Conservation (phyloP, 345 rosid genomes). For the Citrus mangshanensis region DNA sequence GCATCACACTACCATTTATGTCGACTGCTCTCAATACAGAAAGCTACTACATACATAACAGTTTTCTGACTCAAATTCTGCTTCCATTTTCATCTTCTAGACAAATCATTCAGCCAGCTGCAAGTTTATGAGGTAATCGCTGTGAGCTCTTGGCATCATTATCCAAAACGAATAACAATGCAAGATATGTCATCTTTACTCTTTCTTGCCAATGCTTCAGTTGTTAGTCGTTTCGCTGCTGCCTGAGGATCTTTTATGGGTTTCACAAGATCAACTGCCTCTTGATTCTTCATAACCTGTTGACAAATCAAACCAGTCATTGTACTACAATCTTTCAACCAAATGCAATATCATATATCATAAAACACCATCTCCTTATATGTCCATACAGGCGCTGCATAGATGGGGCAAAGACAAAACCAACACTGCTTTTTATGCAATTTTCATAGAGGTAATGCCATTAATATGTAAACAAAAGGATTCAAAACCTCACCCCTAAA, state of each 20-base stretch:
- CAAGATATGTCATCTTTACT: conserved; percentile 58
- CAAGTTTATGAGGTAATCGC: conserved; percentile 6
- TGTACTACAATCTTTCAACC: not conserved
- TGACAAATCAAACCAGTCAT: not conserved
- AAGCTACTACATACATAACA: conserved; percentile 11
- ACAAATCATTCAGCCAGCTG: conserved; percentile 11
- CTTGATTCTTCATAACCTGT: conserved; percentile 49
- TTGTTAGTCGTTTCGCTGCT: conserved; percentile 54
- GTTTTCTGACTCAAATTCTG: conserved; percentile 8
- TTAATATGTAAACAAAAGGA: not conserved
- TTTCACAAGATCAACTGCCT: conserved; percentile 48
- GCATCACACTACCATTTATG: conserved; percentile 18
- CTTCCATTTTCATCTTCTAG: conserved; percentile 13
- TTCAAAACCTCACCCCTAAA: not conserved
- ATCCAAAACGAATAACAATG: conserved; percentile 58
- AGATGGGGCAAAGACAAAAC: not conserved
- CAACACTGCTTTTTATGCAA: not conserved
- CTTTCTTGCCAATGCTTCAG: conserved; percentile 54
- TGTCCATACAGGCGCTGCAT: not conserved
- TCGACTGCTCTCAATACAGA: not conserved
- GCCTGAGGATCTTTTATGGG: conserved; percentile 43
- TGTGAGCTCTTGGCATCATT: not conserved
- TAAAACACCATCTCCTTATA: not conserved
- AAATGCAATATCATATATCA: not conserved
- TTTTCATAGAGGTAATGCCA: not conserved